Base-by-base conservation (phyloP, 306 rosid species). In the Begonia masoniana region DNA sequence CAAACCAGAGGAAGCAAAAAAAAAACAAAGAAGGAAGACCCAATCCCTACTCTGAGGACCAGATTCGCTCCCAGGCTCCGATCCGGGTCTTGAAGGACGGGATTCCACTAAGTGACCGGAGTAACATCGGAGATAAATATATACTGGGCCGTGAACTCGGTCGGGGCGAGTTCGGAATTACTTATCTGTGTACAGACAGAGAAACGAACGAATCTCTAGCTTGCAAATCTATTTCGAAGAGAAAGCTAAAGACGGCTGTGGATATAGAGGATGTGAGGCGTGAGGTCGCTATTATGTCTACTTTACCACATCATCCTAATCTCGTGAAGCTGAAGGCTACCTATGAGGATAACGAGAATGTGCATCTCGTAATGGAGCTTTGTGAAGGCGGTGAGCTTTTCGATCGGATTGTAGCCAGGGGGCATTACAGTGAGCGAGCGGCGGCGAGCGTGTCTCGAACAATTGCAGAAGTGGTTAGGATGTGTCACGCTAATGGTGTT, bases 101-200 rank as follows among this genome's bases (percentile, higher is more conserved):
- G 59, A 81, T 76, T 35, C 81, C 88, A 0, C 69, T 73, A 21
- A 70, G 91, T 54, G 88, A 84, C 76, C 69, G 79, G 55, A 75
- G 76, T 43, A 71, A 91, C 61, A 92, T 92, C 74, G 64, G 77
- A 14, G 99, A 86, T 51, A 92, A 92, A 76, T 92, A 92, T 65
- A 62, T 86, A 8, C 69, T 92, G n/a, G 99, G 99, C 15, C 77
- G 91, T 1, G 99, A 92, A 60, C 84, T 92, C 5, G 99, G 99
- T 19, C 92, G 99, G 0, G 99, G 99, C 2, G 99, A 92, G 84
- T 92, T 92, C 62, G 99, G 99, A 14, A 86, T 92, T 65, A 92
- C 99, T 10, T 86, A 86, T 49, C 77, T 92, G 4, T 92, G 95
- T 53, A 86, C 99, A 5, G 96, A 92, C 82, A 66, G 82, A 9